Evolutionary conservation across 768 basidiomycete species (phyloP), one percentile per base, ranked within the genome.

Genomic region (Kwoniella europaea): DNA sequence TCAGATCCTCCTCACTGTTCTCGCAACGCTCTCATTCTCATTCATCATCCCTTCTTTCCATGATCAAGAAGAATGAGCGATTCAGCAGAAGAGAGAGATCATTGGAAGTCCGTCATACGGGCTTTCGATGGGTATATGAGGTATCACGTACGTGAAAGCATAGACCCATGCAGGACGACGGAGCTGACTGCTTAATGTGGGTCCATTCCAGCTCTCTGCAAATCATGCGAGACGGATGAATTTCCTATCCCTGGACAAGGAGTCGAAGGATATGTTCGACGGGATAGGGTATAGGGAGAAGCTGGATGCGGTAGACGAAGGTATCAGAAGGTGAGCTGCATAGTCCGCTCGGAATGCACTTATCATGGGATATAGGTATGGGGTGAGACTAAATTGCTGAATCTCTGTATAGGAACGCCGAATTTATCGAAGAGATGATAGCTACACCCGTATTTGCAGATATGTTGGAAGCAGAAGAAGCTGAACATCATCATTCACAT

Each of bases 201-300:
- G 6, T 12, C 60, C 1, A 10, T 35, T 35, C 27, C 74, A 90
- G 89, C 83, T 90, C 7, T 85, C 87, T 0, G 87, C 87, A 2
- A 90, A 90, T 72, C 88, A 89, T 71, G 85, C 88, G 44, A 87
- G 94, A 24, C 83, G 94, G 72, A 92, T 92, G 77, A 93, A 93
- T 70, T 86, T 92, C 4, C 90, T 89, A 77, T 88, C 86, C 0
- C 86, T 98, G 2, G 88, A 92, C 0, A 85, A 84, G 50, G 86
- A 86, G 27, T 92, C 96, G 79, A 90, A 90, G 77, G 88, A 86
- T 1, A 82, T 95, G 0, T 86, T 96, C 1, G 87, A 88, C 15
- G 74, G 79, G 13, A 81, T 95, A 5, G 92, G 92, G 6, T 95
- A 92, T 82, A 89, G 90, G 74, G 85, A 88, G 68, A 94, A 93